Evolutionary conservation across 2,329 filamentous ascomycete species (phyloP).

Genomic region (Talaromyces sp.): DNA sequence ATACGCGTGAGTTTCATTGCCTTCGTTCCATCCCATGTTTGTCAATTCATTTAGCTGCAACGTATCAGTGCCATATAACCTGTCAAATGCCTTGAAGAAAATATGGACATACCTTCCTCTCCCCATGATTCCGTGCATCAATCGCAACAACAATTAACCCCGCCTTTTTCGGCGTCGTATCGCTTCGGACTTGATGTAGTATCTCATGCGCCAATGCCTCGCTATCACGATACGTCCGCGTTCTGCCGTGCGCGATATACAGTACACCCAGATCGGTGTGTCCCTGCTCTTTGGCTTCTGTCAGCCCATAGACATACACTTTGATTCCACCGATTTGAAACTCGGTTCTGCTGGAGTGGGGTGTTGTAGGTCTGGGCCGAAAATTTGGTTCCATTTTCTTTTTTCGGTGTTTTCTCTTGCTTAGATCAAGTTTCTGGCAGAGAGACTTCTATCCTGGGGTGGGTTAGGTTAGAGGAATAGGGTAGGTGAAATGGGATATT

Average conservation of each 20-base stretch:
- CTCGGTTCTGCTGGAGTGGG: slow-evolving; percentile 9
- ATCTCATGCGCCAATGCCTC: slow-evolving; percentile 7
- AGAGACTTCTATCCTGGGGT: background rate
- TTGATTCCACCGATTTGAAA: slow-evolving; percentile 10
- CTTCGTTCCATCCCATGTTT: slow-evolving; percentile 3
- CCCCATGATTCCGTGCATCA: slow-evolving; percentile 14
- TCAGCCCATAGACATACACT: slow-evolving; percentile 7
- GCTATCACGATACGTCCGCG: background rate
- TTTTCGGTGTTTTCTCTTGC: too few relatives aligned
- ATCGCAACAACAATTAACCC: slow-evolving; percentile 11
- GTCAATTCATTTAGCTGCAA: background rate
- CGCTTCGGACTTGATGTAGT: background rate
- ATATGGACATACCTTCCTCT: slow-evolving; percentile 8
- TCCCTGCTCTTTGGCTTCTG: background rate
- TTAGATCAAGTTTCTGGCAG: background rate
- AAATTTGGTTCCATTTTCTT: background rate
- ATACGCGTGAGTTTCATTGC: slow-evolving; percentile 11
- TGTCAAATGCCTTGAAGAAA: background rate
- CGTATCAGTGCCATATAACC: too few relatives aligned
- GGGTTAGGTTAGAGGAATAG: background rate
- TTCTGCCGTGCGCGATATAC: slow-evolving; percentile 9
- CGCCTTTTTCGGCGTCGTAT: background rate
- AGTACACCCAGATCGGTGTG: slow-evolving; percentile 6
- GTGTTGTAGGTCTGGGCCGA: background rate
- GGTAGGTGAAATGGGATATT: background rate